Conservation (phyloP, 1,284 basidiomycete genomes). For the Cutaneotrichosporon dermatis region DNA sequence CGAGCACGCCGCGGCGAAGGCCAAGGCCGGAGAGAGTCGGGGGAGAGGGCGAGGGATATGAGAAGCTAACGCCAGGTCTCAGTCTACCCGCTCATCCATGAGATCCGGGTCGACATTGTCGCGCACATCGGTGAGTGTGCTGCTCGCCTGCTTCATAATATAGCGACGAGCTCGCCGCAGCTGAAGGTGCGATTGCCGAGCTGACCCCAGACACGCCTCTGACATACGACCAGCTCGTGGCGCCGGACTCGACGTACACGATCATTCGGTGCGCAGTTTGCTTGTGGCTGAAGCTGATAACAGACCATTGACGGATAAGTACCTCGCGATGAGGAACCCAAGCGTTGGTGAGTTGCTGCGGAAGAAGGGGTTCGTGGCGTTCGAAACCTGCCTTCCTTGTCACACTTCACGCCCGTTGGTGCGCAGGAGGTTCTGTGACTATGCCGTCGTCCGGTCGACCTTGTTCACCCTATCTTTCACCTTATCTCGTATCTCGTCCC, state of each 20-base stretch:
- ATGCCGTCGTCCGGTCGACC: too few species aligned
- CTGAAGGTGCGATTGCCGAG: not conserved
- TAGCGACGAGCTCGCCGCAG: not conserved
- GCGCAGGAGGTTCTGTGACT: too few species aligned
- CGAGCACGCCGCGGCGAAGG: not conserved
- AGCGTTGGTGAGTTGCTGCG: conserved; percentile 48
- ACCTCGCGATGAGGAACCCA: conserved; percentile 43
- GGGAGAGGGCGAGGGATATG: too few species aligned
- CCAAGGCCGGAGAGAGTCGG: too few species aligned
- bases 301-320: conserved; percentile 48
- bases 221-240: conserved; percentile 67
- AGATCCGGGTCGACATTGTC: conserved; percentile 48
- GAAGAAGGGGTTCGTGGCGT: too few species aligned
- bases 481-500: too few species aligned
- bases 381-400: too few species aligned
- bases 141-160: too few species aligned
- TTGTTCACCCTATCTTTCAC: too few species aligned
- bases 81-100: conserved; percentile 49
- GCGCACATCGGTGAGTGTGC: conserved; percentile 41
- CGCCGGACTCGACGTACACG: conserved; percentile 81
- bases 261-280: conserved; percentile 55
- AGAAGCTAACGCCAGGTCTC: conserved; percentile 13
- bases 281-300: not conserved
- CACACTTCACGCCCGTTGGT: too few species aligned
- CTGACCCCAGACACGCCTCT: conserved; percentile 63